Evolutionary conservation across 495 filamentous ascomycete genomes (phyloP), one percentile per base, ranked within the genome.

Genomic region (Aspergillus ellipticus): DNA sequence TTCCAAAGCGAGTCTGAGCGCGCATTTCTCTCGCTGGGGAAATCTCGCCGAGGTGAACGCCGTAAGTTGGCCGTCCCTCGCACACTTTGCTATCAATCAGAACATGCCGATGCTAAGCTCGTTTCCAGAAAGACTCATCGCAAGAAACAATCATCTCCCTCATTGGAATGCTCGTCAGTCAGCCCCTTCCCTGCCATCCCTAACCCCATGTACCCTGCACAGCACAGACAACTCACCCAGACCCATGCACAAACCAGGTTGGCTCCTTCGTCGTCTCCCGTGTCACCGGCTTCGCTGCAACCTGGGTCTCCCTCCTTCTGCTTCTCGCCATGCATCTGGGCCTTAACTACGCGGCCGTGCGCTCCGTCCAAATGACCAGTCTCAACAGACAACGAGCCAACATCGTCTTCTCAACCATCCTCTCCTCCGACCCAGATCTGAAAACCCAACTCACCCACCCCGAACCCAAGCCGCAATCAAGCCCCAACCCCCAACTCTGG

Each of bases 111-210:
- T 29, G 37, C 46, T 41, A 43, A n/a, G 46, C 60, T 63, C 24
- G 21, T 50, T 17, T 53, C 49, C 63, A 86, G 79, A 87, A 98
- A 84, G 93, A 98, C 65, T 93, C 92, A 20, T 93, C 89, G 56
- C 93, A 98, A 75, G 93, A 98, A 73, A 98, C 93, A 0, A 80
- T 97, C 35, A 92, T 98, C 51, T 93, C 89, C 2, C 79, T 98
- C 37, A 33, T 96, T 37, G 93, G 93, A 0, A 94, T 96, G 90
- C 77, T 96, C 54, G 85, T 88, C 72, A 67, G 82, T 66, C n/a
- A 43, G 15, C 37, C n/a, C 28, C 53, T 48, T 31, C 26, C 53
- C 24, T 53, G n/a, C 53, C 20, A 21, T 45, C 10, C 2, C 35
- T 41, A n/a, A n/a, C n/a, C n/a, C n/a, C n/a, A n/a, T 54, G 22